Conservation (phyloP, 805 yeast genomes). For the Cyberlindnera galapagoensis region DNA sequence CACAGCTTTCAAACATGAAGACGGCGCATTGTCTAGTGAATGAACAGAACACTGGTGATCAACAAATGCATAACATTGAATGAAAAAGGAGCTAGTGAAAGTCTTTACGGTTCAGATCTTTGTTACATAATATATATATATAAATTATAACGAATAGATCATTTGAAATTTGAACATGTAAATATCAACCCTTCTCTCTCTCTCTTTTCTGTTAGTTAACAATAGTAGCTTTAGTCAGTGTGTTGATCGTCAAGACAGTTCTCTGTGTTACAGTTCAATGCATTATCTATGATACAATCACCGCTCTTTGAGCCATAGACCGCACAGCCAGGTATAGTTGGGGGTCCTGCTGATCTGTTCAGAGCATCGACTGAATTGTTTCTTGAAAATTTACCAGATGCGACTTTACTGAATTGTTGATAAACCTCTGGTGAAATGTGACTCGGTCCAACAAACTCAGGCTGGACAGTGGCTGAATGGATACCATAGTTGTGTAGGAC, state of each 20-base stretch:
- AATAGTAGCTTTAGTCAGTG: neutral
- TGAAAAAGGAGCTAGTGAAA: too few species aligned
- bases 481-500: slow-evolving; percentile 80
- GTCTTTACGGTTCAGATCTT: too few species aligned
- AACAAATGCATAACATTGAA: too few species aligned
- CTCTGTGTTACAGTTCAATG: slow-evolving; percentile 42
- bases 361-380: slow-evolving; percentile 12
- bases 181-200: too few species aligned
- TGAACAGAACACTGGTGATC: neutral
- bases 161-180: too few species aligned
- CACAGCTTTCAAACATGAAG: too few species aligned
- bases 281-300: slow-evolving; percentile 45
- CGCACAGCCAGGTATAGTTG: slow-evolving; percentile 14
- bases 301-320: slow-evolving; percentile 31
- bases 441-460: slow-evolving; percentile 59
- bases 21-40: too few species aligned
- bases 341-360: slow-evolving; percentile 1
- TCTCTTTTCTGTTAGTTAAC: too few species aligned
- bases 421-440: slow-evolving; percentile 25
- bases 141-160: too few species aligned
- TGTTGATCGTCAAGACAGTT: slow-evolving; percentile 31
- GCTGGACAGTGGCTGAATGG: slow-evolving; percentile 93
- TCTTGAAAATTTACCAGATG: slow-evolving; percentile 25
- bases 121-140: too few species aligned
- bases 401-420: slow-evolving; percentile 29